These are phyloP conservation scores for Trichosporon coremiiforme DNA, from an alignment of 1,284 basidiomycete genomes.

Conservation along the genomic window DNA sequence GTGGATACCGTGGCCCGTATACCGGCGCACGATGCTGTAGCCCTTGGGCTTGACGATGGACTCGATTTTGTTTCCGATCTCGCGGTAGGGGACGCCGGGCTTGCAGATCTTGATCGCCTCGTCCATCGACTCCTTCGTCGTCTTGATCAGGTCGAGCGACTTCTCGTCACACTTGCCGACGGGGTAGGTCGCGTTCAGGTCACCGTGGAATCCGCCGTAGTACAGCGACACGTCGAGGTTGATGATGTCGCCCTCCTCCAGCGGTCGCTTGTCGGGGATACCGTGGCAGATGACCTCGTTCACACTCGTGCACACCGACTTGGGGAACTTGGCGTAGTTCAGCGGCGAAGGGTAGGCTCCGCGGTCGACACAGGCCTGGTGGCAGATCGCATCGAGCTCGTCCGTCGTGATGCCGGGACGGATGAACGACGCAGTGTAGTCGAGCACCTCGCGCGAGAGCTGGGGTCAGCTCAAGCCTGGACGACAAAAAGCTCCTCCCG, in stretches of 20 bases:
- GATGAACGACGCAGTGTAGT: slow-evolving; percentile 80
- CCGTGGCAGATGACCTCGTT: slow-evolving; percentile 98
- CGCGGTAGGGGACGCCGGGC: slow-evolving; percentile 77
- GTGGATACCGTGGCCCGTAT: slow-evolving; percentile 90
- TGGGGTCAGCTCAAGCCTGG: slow-evolving; percentile 50
- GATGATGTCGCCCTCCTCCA: slow-evolving; percentile 88
- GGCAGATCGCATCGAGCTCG: slow-evolving; percentile 92
- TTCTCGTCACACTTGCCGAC: slow-evolving; percentile 84
- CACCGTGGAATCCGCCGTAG: slow-evolving; percentile 75
- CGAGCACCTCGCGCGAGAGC: slow-evolving; percentile 88
- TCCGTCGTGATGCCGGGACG: slow-evolving; percentile 93
- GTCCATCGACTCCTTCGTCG: slow-evolving; percentile 77
- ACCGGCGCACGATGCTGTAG: slow-evolving; percentile 81
- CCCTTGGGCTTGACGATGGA: slow-evolving; percentile 61
- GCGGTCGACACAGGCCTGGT: slow-evolving; percentile 86
- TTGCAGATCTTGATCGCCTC: slow-evolving; percentile 87
- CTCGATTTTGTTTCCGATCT: slow-evolving; percentile 15
- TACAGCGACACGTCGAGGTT: slow-evolving; percentile 72
- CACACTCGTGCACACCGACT: slow-evolving; percentile 92
- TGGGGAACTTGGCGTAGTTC: slow-evolving; percentile 90
- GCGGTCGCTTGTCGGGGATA: slow-evolving; percentile 83
- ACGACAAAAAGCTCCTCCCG: no score
- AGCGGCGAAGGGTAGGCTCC: slow-evolving; percentile 92
- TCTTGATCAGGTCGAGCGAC: slow-evolving; percentile 75
- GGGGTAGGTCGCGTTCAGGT: slow-evolving; percentile 82